Conservation (phyloP, 345 rosid genomes). For the Ricinus communis region DNA sequence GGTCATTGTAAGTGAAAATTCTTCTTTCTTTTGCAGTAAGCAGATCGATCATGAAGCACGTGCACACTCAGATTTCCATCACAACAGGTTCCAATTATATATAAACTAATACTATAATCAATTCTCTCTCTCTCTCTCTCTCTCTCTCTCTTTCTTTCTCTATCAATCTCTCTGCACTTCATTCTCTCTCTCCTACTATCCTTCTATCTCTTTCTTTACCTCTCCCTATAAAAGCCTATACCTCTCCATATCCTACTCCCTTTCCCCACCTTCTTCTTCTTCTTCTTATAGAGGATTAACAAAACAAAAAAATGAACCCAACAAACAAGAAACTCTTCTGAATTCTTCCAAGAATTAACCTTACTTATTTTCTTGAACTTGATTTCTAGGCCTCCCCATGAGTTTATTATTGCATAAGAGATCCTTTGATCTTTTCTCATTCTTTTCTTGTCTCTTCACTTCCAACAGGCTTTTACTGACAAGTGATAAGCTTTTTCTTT, state of each 20-base stretch:
- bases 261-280: constrained; percentile 5
- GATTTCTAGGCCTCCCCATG: background rate
- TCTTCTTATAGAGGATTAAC: background rate
- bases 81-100: constrained; percentile 57
- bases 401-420: no score
- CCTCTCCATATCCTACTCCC: constrained; percentile 2
- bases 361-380: background rate
- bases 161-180: background rate
- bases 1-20: constrained; percentile 24
- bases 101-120: constrained; percentile 47
- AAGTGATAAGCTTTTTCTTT: background rate
- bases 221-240: constrained; percentile 25
- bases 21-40: constrained; percentile 40
- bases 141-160: constrained; percentile 19
- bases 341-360: background rate
- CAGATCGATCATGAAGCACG: constrained; percentile 71
- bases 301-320: background rate
- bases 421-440: background rate
- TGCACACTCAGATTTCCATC: constrained; percentile 66
- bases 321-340: background rate
- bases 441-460: constrained; percentile 1
- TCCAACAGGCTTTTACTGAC: background rate
- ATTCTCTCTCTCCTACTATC: no score
- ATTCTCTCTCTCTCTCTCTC: constrained; percentile 29
- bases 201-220: background rate